A percentile compares a stretch with the other conserved stretches of the same genome.
phyloP scores from a whole-genome alignment of 257 asterid species.

The Ballota nigra region DNA sequence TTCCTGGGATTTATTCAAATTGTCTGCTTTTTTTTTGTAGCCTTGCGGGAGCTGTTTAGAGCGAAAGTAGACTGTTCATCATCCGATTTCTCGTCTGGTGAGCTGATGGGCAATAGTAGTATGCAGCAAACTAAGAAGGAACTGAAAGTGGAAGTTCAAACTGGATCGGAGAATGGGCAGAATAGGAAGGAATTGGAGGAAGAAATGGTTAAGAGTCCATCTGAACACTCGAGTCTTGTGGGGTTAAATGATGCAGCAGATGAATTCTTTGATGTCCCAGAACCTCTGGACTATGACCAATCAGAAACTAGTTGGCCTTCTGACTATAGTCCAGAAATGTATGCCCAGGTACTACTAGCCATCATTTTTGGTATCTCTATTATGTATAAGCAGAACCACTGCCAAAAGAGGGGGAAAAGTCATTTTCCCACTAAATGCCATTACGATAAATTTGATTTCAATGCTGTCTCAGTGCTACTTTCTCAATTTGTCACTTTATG shows the following conservation, averaged over 20 bases:
- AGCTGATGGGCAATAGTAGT: conserved; percentile 52
- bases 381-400: neutral
- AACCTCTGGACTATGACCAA: conserved; percentile 81
- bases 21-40: conserved; percentile 46
- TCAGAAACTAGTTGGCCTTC: conserved; percentile 79
- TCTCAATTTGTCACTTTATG: conserved; percentile 14
- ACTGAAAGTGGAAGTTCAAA: conserved; percentile 53
- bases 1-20: conserved; percentile 22
- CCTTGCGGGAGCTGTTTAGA: conserved; percentile 84
- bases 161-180: conserved; percentile 46
- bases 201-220: conserved; percentile 59
- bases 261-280: conserved; percentile 93
- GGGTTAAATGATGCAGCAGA: conserved; percentile 87
- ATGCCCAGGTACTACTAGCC: conserved; percentile 61
- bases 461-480: neutral
- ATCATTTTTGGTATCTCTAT: neutral
- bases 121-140: conserved; percentile 46
- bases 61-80: conserved; percentile 58
- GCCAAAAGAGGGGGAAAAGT: neutral
- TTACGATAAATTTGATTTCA: neutral
- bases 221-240: conserved; percentile 76
- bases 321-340: conserved; percentile 57
- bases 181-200: conserved; percentile 50
- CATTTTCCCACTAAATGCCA: neutral
- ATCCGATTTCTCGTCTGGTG: conserved; percentile 70